Conservation (phyloP, 2,329 filamentous ascomycete genomes). For the Cordyceps cicadae region DNA sequence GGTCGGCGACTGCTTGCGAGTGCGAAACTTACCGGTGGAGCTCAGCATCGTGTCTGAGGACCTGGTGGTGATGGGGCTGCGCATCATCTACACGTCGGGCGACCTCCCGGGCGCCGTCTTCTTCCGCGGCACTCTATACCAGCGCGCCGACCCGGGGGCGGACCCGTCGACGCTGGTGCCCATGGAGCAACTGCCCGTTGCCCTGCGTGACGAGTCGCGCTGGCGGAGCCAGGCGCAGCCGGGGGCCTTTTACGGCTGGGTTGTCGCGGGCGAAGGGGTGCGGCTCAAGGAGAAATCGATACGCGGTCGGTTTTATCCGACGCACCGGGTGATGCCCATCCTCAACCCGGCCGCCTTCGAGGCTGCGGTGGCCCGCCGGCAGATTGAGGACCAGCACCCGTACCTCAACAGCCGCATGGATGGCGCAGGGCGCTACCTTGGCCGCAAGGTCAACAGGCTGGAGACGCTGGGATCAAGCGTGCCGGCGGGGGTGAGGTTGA, state of each 20-base stretch:
- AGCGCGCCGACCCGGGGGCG: constrained; percentile 23
- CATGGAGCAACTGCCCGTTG: constrained; percentile 33
- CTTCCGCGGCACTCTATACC: constrained; percentile 34
- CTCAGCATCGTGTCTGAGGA: constrained; percentile 24
- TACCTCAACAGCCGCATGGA: constrained; percentile 47
- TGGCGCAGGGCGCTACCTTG: constrained; percentile 32
- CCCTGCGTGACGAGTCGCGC: constrained; percentile 30
- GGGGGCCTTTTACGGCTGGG: constrained; percentile 28
- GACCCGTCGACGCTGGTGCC: constrained; percentile 21
- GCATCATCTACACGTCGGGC: constrained; percentile 30
- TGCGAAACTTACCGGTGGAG: constrained; percentile 33
- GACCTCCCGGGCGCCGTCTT: constrained; percentile 29
- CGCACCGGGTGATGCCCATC: constrained; percentile 43
- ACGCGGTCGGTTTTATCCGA: constrained; percentile 51
- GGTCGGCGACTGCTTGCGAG: constrained; percentile 39
- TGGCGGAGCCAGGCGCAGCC: constrained; percentile 31
- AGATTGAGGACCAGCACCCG: constrained; percentile 36
- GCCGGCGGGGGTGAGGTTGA: constrained; percentile 25
- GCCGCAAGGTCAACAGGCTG: constrained; percentile 30
- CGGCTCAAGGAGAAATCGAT: constrained; percentile 40
- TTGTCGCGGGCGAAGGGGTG: constrained; percentile 36
- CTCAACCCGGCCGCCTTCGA: constrained; percentile 34
- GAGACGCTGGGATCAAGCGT: constrained; percentile 38
- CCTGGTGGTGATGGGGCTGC: constrained; percentile 28
- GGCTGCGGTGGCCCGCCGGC: constrained; percentile 28